A percentile compares a stretch with the other conserved stretches of the same genome.
Evolutionary conservation across 768 basidiomycete species (phyloP).

Genomic region (Mycena epipterygia): DNA sequence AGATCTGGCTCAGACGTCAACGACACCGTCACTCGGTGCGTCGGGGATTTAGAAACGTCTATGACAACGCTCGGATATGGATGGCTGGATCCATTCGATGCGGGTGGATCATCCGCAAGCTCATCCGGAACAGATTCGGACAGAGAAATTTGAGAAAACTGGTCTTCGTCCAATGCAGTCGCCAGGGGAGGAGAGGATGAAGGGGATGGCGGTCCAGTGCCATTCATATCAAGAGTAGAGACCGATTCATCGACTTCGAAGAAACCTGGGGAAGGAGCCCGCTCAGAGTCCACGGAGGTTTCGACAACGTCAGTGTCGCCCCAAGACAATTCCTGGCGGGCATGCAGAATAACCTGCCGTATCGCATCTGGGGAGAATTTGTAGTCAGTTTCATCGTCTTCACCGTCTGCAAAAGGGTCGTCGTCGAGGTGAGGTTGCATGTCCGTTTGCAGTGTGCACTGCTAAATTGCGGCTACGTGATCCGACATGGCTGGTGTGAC

Average conservation of each 20-base stretch:
- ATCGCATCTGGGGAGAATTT: conserved; percentile 74
- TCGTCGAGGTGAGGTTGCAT: conserved; percentile 58
- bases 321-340: conserved; percentile 51
- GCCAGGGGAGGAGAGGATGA: conserved; percentile 32
- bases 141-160: conserved; percentile 57
- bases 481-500: background rate
- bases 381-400: conserved; percentile 61
- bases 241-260: conserved; percentile 62
- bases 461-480: background rate
- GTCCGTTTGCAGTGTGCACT: background rate
- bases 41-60: conserved; percentile 54
- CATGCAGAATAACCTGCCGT: conserved; percentile 73
- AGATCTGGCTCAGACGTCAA: conserved; percentile 18
- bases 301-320: conserved; percentile 48
- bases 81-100: conserved; percentile 23
- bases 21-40: conserved; percentile 45
- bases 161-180: conserved; percentile 29
- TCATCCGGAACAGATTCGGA: conserved; percentile 36
- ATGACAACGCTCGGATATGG: conserved; percentile 61
- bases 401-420: conserved; percentile 76
- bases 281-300: conserved; percentile 50
- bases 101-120: conserved; percentile 39
- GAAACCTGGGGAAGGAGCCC: conserved; percentile 37
- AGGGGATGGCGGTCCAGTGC: conserved; percentile 45
- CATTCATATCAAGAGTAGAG: conserved; percentile 71